Evolutionary conservation across 768 basidiomycete genomes (phyloP).

Genomic region (Lenzites betulinus): DNA sequence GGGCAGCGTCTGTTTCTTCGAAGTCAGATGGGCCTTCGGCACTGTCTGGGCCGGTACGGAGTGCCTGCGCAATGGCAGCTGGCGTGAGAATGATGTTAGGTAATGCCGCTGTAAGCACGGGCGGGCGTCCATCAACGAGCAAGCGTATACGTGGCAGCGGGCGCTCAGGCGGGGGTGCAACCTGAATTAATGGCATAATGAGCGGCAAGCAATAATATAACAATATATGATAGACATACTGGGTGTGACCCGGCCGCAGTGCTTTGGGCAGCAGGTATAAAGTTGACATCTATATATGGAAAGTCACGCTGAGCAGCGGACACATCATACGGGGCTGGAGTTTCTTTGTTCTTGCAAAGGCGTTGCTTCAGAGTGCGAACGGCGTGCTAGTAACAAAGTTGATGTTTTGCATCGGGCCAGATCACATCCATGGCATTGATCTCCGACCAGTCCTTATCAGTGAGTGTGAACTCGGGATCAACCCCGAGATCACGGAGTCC

Average conservation of each 20-base stretch:
- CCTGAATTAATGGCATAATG: background rate
- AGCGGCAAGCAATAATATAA: too few species aligned
- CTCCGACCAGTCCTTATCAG: constrained; percentile 39
- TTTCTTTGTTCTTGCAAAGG: background rate
- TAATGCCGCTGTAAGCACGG: background rate
- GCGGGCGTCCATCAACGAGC: background rate
- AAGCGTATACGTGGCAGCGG: background rate
- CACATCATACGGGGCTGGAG: background rate
- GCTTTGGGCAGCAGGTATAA: background rate
- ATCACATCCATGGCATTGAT: constrained; percentile 34
- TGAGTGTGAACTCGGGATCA: constrained; percentile 27
- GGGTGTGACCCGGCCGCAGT: background rate
- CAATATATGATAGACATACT: background rate
- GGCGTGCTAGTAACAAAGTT: constrained; percentile 9
- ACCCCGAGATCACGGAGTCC: constrained; percentile 31
- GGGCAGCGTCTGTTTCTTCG: background rate
- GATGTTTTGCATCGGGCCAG: constrained; percentile 39
- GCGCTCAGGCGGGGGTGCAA: background rate
- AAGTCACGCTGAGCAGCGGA: background rate
- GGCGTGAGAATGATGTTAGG: background rate
- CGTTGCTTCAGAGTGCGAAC: background rate
- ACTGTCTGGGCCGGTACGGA: too few species aligned
- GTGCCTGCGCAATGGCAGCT: background rate
- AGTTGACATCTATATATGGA: background rate
- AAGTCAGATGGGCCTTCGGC: too few species aligned